Conservation (phyloP, 441 rosid species). For the Bruguiera hainesii region DNA sequence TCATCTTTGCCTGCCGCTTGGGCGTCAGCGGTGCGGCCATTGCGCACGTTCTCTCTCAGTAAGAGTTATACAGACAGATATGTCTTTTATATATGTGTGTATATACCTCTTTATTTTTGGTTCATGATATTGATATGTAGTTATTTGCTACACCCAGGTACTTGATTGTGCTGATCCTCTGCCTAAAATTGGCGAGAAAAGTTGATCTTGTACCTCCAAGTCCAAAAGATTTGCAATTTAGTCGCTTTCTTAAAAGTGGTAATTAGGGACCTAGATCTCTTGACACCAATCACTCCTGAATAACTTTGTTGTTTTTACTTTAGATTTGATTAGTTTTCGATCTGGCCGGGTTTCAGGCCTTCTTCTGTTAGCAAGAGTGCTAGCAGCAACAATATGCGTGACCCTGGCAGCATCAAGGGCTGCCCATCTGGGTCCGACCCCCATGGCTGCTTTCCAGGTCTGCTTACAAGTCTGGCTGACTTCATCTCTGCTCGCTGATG, state of each 20-base stretch:
- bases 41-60: conserved; percentile 94
- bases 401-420: conserved; percentile 90
- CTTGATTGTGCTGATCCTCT: conserved; percentile 68
- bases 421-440: conserved; percentile 65
- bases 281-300: too few relatives aligned
- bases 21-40: conserved; percentile 96
- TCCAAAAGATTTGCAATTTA: conserved; percentile 57
- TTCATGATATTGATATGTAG: background rate
- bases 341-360: conserved; percentile 41
- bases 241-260: conserved; percentile 85
- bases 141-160: conserved; percentile 43
- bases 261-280: background rate
- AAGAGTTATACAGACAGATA: conserved; percentile 22
- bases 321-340: background rate
- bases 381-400: conserved; percentile 83
- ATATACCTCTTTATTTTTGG: background rate
- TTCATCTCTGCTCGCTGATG: conserved; percentile 92
- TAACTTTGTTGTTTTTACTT: too few relatives aligned
- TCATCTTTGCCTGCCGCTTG: conserved; percentile 56
- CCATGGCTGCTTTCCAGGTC: conserved; percentile 96
- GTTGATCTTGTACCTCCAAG: conserved; percentile 72
- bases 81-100: background rate
- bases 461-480: conserved; percentile 95
- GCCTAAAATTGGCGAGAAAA: conserved; percentile 56
- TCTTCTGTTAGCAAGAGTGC: conserved; percentile 69